phyloP scores from a whole-genome alignment of 148 eudicot species.

The Agrostemma githago region DNA sequence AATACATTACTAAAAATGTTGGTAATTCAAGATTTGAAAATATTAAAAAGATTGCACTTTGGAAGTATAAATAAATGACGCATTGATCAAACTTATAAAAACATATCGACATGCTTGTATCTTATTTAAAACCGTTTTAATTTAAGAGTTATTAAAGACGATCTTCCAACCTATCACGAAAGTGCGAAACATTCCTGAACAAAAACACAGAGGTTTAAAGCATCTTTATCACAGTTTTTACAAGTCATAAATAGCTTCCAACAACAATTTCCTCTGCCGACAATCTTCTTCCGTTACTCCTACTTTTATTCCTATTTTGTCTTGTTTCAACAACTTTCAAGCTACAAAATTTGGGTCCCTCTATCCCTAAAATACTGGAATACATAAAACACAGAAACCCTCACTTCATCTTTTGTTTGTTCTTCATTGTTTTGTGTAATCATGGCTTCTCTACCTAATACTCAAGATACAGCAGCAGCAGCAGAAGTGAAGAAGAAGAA shows the following conservation, averaged over 20 bases:
- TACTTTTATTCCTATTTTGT: background rate
- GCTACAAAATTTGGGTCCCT: background rate
- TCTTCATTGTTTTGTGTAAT: background rate
- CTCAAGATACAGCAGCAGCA: background rate
- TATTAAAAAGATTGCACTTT: too few species aligned
- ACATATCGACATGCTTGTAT: too few species aligned
- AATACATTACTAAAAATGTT: too few species aligned
- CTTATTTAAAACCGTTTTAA: too few species aligned
- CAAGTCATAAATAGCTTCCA: slow-evolving; percentile 12
- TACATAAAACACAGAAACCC: background rate
- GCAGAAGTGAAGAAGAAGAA: background rate
- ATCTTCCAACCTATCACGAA: too few species aligned
- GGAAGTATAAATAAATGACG: too few species aligned
- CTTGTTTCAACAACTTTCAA: slow-evolving; percentile 1
- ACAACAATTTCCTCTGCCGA: slow-evolving; percentile 14
- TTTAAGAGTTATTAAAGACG: too few species aligned
- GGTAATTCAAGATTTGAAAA: too few species aligned
- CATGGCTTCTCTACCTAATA: slow-evolving; percentile 10
- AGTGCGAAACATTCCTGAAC: too few species aligned
- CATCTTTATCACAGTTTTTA: too few species aligned
- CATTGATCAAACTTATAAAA: too few species aligned
- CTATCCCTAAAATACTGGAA: background rate
- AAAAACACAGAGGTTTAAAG: too few species aligned
- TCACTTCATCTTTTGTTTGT: background rate
- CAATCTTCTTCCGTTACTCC: background rate